Conservation (phyloP, 495 filamentous ascomycete genomes). For the Penicillium simplicissimum region DNA sequence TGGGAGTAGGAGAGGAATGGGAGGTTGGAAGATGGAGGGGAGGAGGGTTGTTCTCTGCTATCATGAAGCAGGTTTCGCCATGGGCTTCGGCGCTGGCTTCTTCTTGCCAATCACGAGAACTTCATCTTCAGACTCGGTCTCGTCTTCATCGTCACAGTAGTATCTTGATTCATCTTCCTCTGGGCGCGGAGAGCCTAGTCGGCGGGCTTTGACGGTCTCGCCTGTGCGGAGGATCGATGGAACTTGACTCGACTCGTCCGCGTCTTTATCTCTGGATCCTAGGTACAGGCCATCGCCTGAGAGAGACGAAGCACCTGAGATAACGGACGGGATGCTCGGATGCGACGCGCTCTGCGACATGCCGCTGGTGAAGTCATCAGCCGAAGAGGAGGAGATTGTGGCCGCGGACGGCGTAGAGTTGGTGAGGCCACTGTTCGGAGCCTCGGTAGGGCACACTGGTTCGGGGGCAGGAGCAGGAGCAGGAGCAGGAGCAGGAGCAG, state of each 20-base stretch:
- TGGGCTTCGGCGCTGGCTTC: slow-evolving; percentile 31
- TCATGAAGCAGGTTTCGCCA: slow-evolving; percentile 11
- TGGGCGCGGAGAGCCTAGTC: slow-evolving; percentile 22
- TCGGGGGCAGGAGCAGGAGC: slow-evolving; percentile 31
- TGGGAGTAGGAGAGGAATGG: background rate
- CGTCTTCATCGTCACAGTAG: slow-evolving; percentile 50
- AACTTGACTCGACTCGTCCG: slow-evolving; percentile 34
- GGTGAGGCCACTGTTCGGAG: slow-evolving; percentile 47
- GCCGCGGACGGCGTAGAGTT: slow-evolving; percentile 57
- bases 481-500: slow-evolving; percentile 18
- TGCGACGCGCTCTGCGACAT: slow-evolving; percentile 68
- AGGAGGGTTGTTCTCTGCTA: background rate
- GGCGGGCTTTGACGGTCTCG: slow-evolving; percentile 45
- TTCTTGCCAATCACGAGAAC: slow-evolving; percentile 47
- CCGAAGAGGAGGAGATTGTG: slow-evolving; percentile 52
- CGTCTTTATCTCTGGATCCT: slow-evolving; percentile 29
- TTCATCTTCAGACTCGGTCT: slow-evolving; percentile 54
- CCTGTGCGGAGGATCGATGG: slow-evolving; percentile 49
- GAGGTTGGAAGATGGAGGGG: background rate
- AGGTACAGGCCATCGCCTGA: slow-evolving; percentile 49
- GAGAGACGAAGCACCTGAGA: slow-evolving; percentile 80
- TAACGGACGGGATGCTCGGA: slow-evolving; percentile 72
- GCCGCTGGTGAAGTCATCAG: slow-evolving; percentile 55
- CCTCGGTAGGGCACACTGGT: slow-evolving; percentile 46
- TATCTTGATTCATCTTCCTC: slow-evolving; percentile 47